phyloP scores from a whole-genome alignment of 129 eudicot genomes.

The Chrysanthemum seticuspe region DNA sequence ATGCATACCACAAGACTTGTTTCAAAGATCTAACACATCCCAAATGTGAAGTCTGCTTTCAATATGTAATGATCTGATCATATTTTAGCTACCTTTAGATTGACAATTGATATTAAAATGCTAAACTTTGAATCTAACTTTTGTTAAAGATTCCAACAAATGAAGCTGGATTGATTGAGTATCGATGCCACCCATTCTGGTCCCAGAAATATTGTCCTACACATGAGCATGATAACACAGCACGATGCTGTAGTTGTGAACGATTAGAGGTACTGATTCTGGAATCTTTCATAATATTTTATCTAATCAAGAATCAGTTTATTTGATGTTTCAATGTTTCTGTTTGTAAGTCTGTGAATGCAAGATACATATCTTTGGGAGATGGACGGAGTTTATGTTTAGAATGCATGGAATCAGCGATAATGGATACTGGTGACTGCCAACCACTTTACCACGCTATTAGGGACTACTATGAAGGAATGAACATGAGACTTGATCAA shows the following conservation, averaged over 20 bases:
- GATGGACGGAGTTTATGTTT: constrained; percentile 95
- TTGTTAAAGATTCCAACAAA: constrained; percentile 74
- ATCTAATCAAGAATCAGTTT: constrained; percentile 4
- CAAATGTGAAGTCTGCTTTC: constrained; percentile 95
- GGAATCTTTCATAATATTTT: not conserved
- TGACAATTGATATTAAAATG: not conserved
- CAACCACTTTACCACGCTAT: constrained; percentile 95
- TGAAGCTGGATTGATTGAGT: constrained; percentile 93
- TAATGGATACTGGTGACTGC: constrained; percentile 97
- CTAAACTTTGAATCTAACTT: constrained; percentile 18
- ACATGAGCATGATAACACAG: constrained; percentile 89
- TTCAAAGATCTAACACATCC: constrained; percentile 94
- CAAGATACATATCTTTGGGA: constrained; percentile 76
- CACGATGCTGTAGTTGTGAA: constrained; percentile 98
- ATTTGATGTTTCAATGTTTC: constrained; percentile 5
- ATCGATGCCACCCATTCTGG: constrained; percentile 99
- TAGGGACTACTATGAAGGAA: constrained; percentile 96
- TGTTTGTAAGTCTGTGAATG: constrained; percentile 64
- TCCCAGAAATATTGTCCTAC: constrained; percentile 96
- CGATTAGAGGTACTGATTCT: constrained; percentile 72
- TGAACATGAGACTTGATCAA: constrained; percentile 95
- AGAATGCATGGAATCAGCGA: constrained; percentile 98
- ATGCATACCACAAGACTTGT: constrained; percentile 93
- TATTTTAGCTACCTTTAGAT: not conserved
- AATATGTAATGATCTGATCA: constrained; percentile 59